Evolutionary conservation across 495 filamentous ascomycete species (phyloP).

Genomic region (Articulospora tetracladia): DNA sequence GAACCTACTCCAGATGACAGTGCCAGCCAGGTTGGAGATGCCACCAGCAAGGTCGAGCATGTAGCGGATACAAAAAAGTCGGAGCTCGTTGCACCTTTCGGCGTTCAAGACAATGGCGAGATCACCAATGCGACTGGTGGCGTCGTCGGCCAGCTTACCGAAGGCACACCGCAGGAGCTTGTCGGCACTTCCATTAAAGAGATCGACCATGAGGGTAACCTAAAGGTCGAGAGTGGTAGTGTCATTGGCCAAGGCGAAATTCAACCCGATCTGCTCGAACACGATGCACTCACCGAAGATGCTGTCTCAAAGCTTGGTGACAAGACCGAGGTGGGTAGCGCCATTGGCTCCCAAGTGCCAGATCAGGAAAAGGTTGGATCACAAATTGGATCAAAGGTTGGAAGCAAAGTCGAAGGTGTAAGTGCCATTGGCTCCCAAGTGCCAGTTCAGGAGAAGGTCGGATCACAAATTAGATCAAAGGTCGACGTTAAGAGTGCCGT

Average conservation of each 20-base stretch:
- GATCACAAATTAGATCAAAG: no score
- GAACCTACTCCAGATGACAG: not conserved
- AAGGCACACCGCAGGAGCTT: constrained; percentile 59
- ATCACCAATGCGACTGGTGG: constrained; percentile 50
- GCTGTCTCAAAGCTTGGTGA: constrained; percentile 2
- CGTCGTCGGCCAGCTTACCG: constrained; percentile 51
- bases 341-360: not conserved
- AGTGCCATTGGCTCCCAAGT: constrained; percentile 15
- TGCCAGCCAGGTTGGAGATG: not conserved
- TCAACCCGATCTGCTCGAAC: constrained; percentile 49
- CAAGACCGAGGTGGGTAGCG: constrained; percentile 14
- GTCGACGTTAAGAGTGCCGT: not conserved
- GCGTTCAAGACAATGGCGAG: constrained; percentile 51
- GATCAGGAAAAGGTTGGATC: no score
- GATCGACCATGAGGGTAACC: constrained; percentile 61
- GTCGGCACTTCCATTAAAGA: constrained; percentile 56
- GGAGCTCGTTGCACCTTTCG: constrained; percentile 33
- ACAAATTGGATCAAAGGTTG: not conserved
- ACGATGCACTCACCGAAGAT: constrained; percentile 10
- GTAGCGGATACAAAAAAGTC: constrained; percentile 12
- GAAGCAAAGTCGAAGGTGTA: not conserved
- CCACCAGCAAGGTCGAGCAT: constrained; percentile 17
- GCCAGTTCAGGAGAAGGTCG: constrained; percentile 16
- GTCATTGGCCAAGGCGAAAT: constrained; percentile 74
- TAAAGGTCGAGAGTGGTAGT: constrained; percentile 69